A percentile compares a stretch with the other conserved stretches of the same genome.
Conservation (phyloP, 371 early-diverging fungal species). For the Dinochytrium kinnereticum region DNA sequence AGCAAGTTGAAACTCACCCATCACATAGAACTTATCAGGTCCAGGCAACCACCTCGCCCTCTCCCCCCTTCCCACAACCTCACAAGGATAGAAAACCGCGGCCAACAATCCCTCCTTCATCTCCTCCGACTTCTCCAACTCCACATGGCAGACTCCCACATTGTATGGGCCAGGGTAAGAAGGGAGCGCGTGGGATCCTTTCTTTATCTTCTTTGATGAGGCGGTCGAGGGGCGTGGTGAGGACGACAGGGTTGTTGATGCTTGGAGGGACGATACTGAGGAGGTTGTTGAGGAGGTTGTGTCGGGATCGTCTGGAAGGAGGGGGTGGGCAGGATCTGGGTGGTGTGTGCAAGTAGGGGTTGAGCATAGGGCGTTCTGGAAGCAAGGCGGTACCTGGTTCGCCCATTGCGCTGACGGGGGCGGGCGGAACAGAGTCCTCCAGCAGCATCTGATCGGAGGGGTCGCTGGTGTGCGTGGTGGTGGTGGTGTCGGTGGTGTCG, state of each 20-base stretch:
- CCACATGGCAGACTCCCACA: slow-evolving; percentile 9
- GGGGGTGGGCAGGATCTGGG: not conserved
- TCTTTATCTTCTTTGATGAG: not conserved
- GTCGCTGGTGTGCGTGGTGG: too few relatives aligned
- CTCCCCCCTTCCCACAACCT: not conserved
- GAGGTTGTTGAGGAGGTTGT: not conserved
- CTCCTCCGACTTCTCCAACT: not conserved
- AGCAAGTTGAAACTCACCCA: not conserved
- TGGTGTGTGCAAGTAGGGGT: not conserved
- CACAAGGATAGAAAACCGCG: slow-evolving; percentile 21
- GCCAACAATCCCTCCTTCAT: slow-evolving; percentile 12
- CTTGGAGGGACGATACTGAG: not conserved
- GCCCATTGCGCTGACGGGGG: not conserved
- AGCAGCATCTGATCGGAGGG: too few relatives aligned
- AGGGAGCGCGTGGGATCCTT: not conserved
- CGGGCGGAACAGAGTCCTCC: not conserved
- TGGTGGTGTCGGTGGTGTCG: too few relatives aligned
- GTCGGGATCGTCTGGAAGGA: too few relatives aligned
- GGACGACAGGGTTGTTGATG: not conserved
- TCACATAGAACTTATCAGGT: slow-evolving; percentile 21
- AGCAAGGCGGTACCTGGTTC: not conserved
- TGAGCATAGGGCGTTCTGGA: not conserved
- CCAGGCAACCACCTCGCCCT: slow-evolving; percentile 22
- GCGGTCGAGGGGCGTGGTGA: not conserved
- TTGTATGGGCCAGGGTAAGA: not conserved